phyloP scores from a whole-genome alignment of 768 basidiomycete genomes.

The Lentinula raphanica region DNA sequence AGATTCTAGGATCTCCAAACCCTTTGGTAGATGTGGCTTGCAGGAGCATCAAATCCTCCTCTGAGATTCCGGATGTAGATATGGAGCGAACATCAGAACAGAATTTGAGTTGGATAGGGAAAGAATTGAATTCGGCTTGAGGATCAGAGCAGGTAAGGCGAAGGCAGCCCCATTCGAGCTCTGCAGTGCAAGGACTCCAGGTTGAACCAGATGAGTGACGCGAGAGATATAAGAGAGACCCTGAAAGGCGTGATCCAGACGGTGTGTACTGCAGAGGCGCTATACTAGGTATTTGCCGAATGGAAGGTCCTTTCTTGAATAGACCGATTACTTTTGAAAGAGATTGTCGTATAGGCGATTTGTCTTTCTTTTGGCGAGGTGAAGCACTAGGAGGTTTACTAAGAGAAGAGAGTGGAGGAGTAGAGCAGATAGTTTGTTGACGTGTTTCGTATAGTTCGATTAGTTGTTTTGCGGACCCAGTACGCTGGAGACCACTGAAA shows the following conservation, averaged over 20 bases:
- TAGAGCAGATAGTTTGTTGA: slow-evolving; percentile 8
- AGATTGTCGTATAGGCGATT: slow-evolving; percentile 60
- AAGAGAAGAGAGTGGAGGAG: slow-evolving; percentile 9
- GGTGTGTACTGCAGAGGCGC: slow-evolving; percentile 3
- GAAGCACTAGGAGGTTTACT: slow-evolving; percentile 13
- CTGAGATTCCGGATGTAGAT: slow-evolving; percentile 32
- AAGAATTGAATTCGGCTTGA: slow-evolving; percentile 28
- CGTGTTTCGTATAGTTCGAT: slow-evolving; percentile 50
- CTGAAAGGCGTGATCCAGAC: slow-evolving; percentile 16
- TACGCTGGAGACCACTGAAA: slow-evolving; percentile 17
- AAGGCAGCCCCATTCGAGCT: slow-evolving; percentile 29
- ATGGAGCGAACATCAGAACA: slow-evolving; percentile 67
- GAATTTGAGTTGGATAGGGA: slow-evolving; percentile 41
- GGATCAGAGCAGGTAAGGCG: slow-evolving; percentile 44
- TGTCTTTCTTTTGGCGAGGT: slow-evolving; percentile 31
- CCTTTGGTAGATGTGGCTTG: slow-evolving; percentile 24
- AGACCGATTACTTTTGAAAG: slow-evolving; percentile 59
- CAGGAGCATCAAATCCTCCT: slow-evolving; percentile 40
- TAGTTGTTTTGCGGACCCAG: slow-evolving; percentile 44
- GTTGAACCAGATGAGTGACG: slow-evolving; percentile 27
- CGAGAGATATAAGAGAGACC: slow-evolving; percentile 48
- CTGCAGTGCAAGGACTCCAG: slow-evolving; percentile 46
- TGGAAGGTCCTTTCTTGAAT: slow-evolving; percentile 42
- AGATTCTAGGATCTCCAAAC: slow-evolving; percentile 43
- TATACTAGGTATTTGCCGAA: slow-evolving; percentile 11